Evolutionary conservation across 495 filamentous ascomycete genomes (phyloP).

Genomic region (Aspergillus diversus): DNA sequence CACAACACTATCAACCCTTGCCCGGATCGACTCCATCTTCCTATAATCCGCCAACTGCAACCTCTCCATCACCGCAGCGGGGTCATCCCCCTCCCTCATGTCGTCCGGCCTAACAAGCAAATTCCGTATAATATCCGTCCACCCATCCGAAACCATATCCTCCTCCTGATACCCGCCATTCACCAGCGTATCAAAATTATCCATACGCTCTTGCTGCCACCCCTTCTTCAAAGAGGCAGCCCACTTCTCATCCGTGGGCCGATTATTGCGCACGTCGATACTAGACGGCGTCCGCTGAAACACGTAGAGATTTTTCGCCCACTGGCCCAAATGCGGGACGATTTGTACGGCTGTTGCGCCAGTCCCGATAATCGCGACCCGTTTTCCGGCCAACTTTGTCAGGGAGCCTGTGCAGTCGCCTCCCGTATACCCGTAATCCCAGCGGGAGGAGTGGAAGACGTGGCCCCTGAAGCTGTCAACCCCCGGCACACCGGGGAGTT

Average conservation of each 20-base stretch:
- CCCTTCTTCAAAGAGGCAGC: conserved; percentile 38
- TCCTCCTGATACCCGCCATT: conserved; percentile 3
- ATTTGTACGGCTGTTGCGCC: conserved; percentile 51
- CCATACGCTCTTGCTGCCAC: conserved; percentile 46
- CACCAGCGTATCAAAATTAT: conserved; percentile 36
- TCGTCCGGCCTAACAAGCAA: background rate
- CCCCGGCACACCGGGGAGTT: conserved; percentile 27
- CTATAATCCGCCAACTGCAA: conserved; percentile 3
- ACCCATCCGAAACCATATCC: conserved; percentile 6
- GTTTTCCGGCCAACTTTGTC: conserved; percentile 40
- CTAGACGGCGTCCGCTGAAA: conserved; percentile 46
- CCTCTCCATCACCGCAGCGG: background rate
- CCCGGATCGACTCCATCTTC: conserved; percentile 20
- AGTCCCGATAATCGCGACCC: conserved; percentile 51
- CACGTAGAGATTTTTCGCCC: conserved; percentile 39
- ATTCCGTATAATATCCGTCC: conserved; percentile 5
- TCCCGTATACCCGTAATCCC: conserved; percentile 49
- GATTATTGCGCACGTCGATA: conserved; percentile 50
- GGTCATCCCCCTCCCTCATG: background rate
- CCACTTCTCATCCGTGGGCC: conserved; percentile 9
- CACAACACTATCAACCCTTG: conserved; percentile 36
- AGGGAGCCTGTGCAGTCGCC: conserved; percentile 37
- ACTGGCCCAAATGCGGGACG: conserved; percentile 30
- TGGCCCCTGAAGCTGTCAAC: conserved; percentile 23
- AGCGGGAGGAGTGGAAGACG: conserved; percentile 43